Evolutionary conservation across 768 basidiomycete species (phyloP).

Genomic region (Pluteus cervinus): DNA sequence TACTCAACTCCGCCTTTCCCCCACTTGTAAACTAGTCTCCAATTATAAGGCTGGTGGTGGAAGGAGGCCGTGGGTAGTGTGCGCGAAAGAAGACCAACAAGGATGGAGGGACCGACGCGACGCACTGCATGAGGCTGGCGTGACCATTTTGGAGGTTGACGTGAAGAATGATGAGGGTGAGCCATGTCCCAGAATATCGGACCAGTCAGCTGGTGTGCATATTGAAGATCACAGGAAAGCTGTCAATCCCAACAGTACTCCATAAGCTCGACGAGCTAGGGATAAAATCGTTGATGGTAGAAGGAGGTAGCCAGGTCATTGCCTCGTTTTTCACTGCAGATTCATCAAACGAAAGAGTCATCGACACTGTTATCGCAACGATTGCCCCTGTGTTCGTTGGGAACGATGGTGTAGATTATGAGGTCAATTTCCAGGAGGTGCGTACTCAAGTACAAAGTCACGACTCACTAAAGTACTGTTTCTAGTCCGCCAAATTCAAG

Average conservation of each 20-base stretch:
- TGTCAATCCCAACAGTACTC: conserved; percentile 40
- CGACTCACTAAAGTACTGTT: neutral
- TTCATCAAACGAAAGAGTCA: conserved; percentile 27
- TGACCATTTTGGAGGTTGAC: conserved; percentile 49
- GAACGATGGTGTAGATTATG: conserved; percentile 56
- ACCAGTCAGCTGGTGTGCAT: no score
- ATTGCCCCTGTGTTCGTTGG: conserved; percentile 86
- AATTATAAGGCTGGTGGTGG: conserved; percentile 59
- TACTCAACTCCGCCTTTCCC: conserved; percentile 56
- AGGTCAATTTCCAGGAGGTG: conserved; percentile 14
- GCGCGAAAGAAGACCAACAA: conserved; percentile 23
- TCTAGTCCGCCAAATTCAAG: conserved; percentile 14
- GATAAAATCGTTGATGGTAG: conserved; percentile 84
- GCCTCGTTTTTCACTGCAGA: conserved; percentile 50
- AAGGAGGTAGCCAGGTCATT: conserved; percentile 87
- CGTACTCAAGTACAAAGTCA: conserved; percentile 4
- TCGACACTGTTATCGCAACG: conserved; percentile 80
- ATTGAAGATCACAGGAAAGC: neutral
- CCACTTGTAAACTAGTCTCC: conserved; percentile 61
- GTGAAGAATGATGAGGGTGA: conserved; percentile 30
- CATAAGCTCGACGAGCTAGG: conserved; percentile 44
- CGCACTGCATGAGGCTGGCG: conserved; percentile 61
- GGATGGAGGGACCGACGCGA: conserved; percentile 28
- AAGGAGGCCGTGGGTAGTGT: conserved; percentile 70
- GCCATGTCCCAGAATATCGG: no score